Conservation (phyloP, 2,329 filamentous ascomycete genomes). For the Phoma herbarum region DNA sequence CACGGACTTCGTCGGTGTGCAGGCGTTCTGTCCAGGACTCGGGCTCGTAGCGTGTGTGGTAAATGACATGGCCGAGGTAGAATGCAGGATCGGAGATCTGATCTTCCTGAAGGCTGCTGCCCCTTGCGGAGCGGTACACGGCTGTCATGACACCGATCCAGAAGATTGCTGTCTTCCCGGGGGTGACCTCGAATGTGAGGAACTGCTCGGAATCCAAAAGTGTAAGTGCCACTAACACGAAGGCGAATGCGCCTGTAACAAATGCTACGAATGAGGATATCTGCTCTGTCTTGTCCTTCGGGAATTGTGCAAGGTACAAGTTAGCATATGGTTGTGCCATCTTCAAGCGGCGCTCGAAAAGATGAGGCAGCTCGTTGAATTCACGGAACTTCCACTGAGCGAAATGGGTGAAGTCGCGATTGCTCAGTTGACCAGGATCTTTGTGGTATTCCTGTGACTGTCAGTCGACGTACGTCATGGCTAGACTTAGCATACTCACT, state of each 20-base stretch:
- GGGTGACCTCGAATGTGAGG: slow-evolving; percentile 88
- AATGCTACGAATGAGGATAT: slow-evolving; percentile 86
- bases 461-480: slow-evolving; percentile 71
- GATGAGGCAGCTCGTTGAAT: slow-evolving; percentile 94
- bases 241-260: slow-evolving; percentile 83
- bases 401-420: slow-evolving; percentile 88
- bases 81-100: slow-evolving; percentile 93
- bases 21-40: slow-evolving; percentile 86
- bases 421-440: slow-evolving; percentile 86
- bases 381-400: slow-evolving; percentile 99
- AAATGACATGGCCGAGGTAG: slow-evolving; percentile 85
- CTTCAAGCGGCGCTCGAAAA: slow-evolving; percentile 87
- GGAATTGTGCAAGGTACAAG: slow-evolving; percentile 93
- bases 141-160: slow-evolving; percentile 85
- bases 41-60: slow-evolving; percentile 92
- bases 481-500: slow-evolving; percentile 57
- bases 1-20: slow-evolving; percentile 93
- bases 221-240: slow-evolving; percentile 83
- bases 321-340: slow-evolving; percentile 96
- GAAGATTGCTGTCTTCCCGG: slow-evolving; percentile 87
- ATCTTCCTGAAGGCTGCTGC: slow-evolving; percentile 82
- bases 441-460: slow-evolving; percentile 83
- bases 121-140: slow-evolving; percentile 83
- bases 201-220: slow-evolving; percentile 92
- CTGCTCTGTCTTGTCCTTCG: slow-evolving; percentile 91